phyloP scores from a whole-genome alignment of 805 yeast species.

The Zygosaccharomyces siamensis region DNA sequence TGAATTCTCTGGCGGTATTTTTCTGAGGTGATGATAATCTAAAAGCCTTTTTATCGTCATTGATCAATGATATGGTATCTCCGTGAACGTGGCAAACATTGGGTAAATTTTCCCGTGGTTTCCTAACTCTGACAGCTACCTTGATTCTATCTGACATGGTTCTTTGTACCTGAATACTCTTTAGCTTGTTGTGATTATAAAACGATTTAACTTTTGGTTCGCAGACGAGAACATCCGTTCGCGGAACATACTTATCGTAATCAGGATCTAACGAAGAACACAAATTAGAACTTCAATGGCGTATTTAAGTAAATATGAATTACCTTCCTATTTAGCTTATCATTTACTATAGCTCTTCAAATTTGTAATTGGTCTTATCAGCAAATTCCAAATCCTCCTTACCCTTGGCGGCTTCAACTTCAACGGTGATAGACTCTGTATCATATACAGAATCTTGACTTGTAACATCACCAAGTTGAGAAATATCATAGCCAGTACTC shows the following conservation, averaged over 20 bases:
- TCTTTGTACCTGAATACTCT: neutral
- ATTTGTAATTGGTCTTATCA: neutral
- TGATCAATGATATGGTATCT: neutral
- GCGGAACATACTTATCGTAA: no score
- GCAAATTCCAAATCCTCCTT: neutral
- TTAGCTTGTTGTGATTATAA: neutral
- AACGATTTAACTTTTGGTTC: neutral
- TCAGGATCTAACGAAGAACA: no score
- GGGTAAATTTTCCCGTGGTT: slow-evolving; percentile 2
- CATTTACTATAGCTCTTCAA: neutral
- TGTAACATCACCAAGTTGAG: slow-evolving; percentile 42
- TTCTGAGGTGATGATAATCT: slow-evolving; percentile 1
- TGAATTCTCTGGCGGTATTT: slow-evolving; percentile 6
- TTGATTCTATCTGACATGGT: slow-evolving; percentile 14
- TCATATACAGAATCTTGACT: slow-evolving; percentile 1
- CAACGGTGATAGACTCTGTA: neutral
- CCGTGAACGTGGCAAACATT: slow-evolving; percentile 4
- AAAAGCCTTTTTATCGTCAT: slow-evolving; percentile 2
- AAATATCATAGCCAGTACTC: slow-evolving; percentile 64
- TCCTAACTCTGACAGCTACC: slow-evolving; percentile 11
- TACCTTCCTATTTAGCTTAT: no score
- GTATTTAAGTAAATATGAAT: neutral
- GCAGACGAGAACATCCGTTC: neutral
- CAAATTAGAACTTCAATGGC: neutral
- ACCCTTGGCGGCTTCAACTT: neutral